phyloP scores from a whole-genome alignment of 2,329 filamentous ascomycete genomes.

The Cladosporium sp. region DNA sequence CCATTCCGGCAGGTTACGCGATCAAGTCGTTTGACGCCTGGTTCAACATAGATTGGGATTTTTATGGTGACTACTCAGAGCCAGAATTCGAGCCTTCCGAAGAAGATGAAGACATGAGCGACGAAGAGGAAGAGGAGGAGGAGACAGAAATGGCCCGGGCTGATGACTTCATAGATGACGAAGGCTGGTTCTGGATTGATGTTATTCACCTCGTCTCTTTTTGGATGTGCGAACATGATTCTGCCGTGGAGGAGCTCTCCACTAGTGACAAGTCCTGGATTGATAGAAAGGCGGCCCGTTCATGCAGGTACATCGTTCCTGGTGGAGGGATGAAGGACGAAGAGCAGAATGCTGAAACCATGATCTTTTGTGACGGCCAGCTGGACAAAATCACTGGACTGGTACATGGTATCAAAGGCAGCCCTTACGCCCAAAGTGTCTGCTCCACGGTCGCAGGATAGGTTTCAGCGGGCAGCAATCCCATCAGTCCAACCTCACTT shows the following conservation, averaged over 20 bases:
- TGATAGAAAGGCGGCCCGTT: not conserved
- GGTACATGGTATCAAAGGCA: no score
- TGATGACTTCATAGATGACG: not conserved
- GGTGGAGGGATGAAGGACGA: not conserved
- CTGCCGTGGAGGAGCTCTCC: slow-evolving; percentile 3
- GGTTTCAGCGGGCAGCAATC: no score
- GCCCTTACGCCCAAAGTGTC: no score
- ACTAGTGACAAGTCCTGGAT: slow-evolving; percentile 1
- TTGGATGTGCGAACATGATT: not conserved
- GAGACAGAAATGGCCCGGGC: not conserved
- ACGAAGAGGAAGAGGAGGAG: not conserved
- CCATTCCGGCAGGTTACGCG: not conserved
- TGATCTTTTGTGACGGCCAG: no score
- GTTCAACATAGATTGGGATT: not conserved
- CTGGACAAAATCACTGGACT: no score
- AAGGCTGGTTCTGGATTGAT: slow-evolving; percentile 3
- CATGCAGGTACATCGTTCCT: not conserved
- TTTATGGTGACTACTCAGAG: not conserved
- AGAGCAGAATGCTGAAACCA: no score
- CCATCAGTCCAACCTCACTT: no score
- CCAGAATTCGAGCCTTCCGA: not conserved
- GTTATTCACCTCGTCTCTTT: slow-evolving; percentile 1
- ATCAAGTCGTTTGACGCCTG: slow-evolving; percentile 6
- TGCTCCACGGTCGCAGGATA: no score
- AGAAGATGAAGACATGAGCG: not conserved